Evolutionary conservation across 208 protist species (phyloP).

Genomic region (Leishmania tarentolae): DNA sequence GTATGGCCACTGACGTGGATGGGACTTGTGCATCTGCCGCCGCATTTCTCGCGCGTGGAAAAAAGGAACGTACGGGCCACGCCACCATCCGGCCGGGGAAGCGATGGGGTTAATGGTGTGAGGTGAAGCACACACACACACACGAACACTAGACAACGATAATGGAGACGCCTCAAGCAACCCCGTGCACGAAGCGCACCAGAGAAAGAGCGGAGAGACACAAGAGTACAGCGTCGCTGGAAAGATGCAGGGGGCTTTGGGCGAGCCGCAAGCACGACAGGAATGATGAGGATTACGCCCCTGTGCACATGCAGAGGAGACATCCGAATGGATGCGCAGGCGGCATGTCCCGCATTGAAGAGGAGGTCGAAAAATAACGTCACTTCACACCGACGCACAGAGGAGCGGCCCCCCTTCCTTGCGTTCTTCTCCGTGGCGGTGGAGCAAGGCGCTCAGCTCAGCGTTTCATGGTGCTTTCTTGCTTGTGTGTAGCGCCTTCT

Average conservation of each 20-base stretch:
- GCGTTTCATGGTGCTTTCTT: not conserved
- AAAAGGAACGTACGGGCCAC: not conserved
- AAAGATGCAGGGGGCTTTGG: not conserved
- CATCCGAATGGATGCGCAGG: not conserved
- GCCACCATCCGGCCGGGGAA: not conserved
- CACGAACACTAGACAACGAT: too few relatives aligned
- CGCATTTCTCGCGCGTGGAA: conserved; percentile 12
- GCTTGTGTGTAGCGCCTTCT: not conserved
- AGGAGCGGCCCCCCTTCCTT: not conserved
- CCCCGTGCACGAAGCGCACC: not conserved
- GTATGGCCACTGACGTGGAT: conserved; percentile 15
- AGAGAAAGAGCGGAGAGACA: not conserved
- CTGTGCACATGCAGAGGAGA: not conserved
- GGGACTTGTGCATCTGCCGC: conserved; percentile 5
- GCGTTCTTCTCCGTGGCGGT: not conserved
- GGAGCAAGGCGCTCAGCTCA: not conserved
- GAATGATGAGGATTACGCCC: not conserved
- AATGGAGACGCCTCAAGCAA: not conserved
- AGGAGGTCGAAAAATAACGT: not conserved
- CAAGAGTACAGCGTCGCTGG: too few relatives aligned
- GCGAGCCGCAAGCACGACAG: not conserved
- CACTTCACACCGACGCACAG: not conserved
- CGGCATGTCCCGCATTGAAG: not conserved
- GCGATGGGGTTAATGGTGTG: not conserved
- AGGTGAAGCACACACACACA: not conserved